Base-by-base conservation (phyloP, 331 rosid species). In the Rhamnella rubrinervis region DNA sequence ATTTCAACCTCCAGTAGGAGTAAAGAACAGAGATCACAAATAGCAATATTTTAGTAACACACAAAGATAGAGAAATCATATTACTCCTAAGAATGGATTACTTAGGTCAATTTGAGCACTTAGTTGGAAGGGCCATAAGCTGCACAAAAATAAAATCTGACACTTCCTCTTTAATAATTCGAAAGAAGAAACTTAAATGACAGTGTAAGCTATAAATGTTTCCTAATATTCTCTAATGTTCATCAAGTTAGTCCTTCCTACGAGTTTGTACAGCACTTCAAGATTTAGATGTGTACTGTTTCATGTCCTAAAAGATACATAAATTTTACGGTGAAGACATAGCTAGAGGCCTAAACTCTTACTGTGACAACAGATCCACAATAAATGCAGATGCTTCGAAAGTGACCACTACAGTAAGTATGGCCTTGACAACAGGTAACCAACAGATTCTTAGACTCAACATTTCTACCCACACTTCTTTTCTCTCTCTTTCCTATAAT, bases 1-100 rank as follows among this genome's bases (percentile, higher is more conserved):
- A 28, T 26, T 50, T 35, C 50, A 68, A 51, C 55, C 20, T 35
- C 66, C 75, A 55, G 18, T 26, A 62, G 12, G 35, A 69, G 39
- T 55, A n/a, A 26, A 52, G 53, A 31, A 68, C 38, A 55, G 40
- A 28, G 23, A 75, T 20, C 19, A 17, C 41, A 41, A 53, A 28
- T 21, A 61, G n/a, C 35, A 52, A 41, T n/a, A 67, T 26, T 26
- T 6, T 10, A 18, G 4, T 5, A 53, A 18, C 25, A 53, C 5
- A 53, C 19, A 53, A 53, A 53, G 20, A 20, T 1, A 19, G 12
- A 17, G 9, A 8, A 10, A 53, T 53, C 23, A n/a, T 6, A 53
- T 10, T 20, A 53, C 7, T 8, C 12, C 20, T 53, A 17, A 10
- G 23, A 0, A 53, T 51, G 20, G 8, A 52, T 19, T 31, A 16